These are phyloP conservation scores for Rhodotorula sphaerocarpa DNA, from an alignment of 768 basidiomycete genomes.

Conservation along the genomic window DNA sequence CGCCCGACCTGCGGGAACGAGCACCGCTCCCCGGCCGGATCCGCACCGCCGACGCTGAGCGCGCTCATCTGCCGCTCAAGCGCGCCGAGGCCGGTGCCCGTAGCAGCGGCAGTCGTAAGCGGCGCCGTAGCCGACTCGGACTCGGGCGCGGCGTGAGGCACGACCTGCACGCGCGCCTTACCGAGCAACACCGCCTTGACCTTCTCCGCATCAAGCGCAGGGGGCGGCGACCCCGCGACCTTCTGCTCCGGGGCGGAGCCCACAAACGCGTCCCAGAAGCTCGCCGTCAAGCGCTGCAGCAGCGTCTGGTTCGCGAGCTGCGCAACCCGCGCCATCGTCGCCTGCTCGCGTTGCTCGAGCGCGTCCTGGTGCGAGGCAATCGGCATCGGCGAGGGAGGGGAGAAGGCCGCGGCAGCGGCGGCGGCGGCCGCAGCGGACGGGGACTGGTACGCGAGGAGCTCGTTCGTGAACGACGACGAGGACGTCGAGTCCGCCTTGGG, in stretches of 20 bases:
- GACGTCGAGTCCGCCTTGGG: slow-evolving; percentile 22
- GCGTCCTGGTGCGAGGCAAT: not conserved
- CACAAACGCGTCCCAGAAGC: slow-evolving; percentile 87
- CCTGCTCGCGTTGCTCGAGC: not conserved
- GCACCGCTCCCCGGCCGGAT: not conserved
- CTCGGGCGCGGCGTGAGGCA: not conserved
- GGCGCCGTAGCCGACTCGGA: not conserved
- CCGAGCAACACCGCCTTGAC: slow-evolving; percentile 23
- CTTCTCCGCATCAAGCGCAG: slow-evolving; percentile 5
- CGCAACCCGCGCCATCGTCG: slow-evolving; percentile 47
- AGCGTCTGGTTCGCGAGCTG: slow-evolving; percentile 73
- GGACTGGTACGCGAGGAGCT: slow-evolving; percentile 52
- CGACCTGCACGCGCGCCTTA: slow-evolving; percentile 16
- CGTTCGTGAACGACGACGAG: slow-evolving; percentile 31
- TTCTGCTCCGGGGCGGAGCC: slow-evolving; percentile 34
- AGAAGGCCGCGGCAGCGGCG: too few relatives aligned
- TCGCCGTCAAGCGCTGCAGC: slow-evolving; percentile 58
- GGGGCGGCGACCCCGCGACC: not conserved
- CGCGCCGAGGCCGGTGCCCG: slow-evolving; percentile 1
- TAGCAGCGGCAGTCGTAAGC: not conserved
- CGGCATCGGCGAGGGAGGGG: not conserved
- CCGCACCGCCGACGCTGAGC: not conserved
- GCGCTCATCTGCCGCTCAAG: slow-evolving; percentile 4
- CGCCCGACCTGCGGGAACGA: slow-evolving; percentile 4
- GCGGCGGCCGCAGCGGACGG: slow-evolving; percentile 36